These are phyloP conservation scores for Asterophora parasitica DNA, from an alignment of 768 basidiomycete species.

Conservation along the genomic window DNA sequence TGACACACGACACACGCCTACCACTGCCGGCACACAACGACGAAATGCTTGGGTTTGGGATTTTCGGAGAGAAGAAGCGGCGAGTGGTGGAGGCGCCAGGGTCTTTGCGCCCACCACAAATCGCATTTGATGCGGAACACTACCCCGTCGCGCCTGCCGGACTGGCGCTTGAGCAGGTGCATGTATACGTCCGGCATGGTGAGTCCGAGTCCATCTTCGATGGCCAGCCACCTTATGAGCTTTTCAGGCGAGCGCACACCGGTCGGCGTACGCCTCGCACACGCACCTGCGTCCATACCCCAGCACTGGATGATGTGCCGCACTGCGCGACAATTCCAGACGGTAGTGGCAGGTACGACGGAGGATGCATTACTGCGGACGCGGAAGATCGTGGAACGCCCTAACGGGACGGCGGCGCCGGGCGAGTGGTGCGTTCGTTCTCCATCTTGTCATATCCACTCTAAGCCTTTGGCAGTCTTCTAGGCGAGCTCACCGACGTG, in stretches of 20 bases:
- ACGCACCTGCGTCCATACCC: constrained; percentile 60
- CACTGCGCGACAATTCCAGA: constrained; percentile 44
- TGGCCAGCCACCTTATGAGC: neutral
- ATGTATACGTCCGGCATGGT: constrained; percentile 76
- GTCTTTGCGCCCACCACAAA: constrained; percentile 29
- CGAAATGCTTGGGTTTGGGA: too few relatives aligned
- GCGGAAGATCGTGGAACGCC: constrained; percentile 49
- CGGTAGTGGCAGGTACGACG: constrained; percentile 34
- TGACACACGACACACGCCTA: too few relatives aligned
- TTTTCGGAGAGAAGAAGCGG: too few relatives aligned
- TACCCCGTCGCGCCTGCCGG: constrained; percentile 56
- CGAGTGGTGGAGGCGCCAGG: too few relatives aligned
- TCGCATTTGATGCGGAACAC: constrained; percentile 51
- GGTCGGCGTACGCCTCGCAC: constrained; percentile 60
- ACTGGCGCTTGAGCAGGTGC: constrained; percentile 64
- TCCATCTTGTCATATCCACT: neutral
- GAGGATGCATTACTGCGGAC: constrained; percentile 30
- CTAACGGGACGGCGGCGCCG: constrained; percentile 46
- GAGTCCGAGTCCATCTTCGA: constrained; percentile 13
- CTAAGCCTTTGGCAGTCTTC: constrained; percentile 37
- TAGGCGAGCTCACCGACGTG: constrained; percentile 69
- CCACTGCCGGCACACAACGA: too few relatives aligned
- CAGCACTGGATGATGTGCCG: constrained; percentile 67
- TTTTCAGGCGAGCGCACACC: constrained; percentile 68
- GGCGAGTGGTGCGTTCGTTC: constrained; percentile 57